Evolutionary conservation across 2,329 filamentous ascomycete species (phyloP).

Genomic region (Chaetothyriales sp.): DNA sequence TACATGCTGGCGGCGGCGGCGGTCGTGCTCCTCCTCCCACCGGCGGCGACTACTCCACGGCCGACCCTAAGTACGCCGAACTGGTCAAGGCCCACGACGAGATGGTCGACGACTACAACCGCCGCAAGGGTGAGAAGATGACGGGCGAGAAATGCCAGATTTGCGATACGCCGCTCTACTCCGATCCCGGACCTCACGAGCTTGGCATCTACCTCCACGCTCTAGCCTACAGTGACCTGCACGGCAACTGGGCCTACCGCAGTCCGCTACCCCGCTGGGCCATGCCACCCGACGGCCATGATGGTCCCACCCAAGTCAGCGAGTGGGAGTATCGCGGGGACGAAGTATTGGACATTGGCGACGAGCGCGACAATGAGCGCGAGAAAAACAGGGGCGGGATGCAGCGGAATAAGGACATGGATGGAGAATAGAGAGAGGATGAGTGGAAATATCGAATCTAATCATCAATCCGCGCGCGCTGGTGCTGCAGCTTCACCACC

Average conservation of each 20-base stretch:
- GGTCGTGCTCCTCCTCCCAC: background rate
- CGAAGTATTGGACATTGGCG: conserved; percentile 23
- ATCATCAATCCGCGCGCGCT: conserved; percentile 1
- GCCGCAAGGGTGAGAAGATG: conserved; percentile 83
- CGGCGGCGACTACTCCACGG: background rate
- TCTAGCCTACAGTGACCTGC: conserved; percentile 70
- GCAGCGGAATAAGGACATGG: conserved; percentile 8
- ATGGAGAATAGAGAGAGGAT: background rate
- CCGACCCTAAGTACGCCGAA: conserved; percentile 10
- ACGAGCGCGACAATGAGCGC: conserved; percentile 21
- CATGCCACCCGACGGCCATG: conserved; percentile 58
- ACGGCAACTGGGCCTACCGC: conserved; percentile 74
- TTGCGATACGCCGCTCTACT: conserved; percentile 81
- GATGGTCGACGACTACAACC: conserved; percentile 81
- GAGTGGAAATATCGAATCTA: background rate
- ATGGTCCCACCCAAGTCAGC: conserved; percentile 56
- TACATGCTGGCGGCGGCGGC: conserved; percentile 1
- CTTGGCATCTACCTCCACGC: conserved; percentile 90
- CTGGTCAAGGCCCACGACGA: conserved; percentile 44
- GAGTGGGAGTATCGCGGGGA: conserved; percentile 26
- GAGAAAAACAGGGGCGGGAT: conserved; percentile 12
- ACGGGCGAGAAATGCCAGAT: conserved; percentile 69
- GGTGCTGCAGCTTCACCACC: conserved; percentile 14
- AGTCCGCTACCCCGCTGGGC: conserved; percentile 80
- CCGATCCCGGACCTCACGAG: conserved; percentile 80